Evolutionary conservation across 495 filamentous ascomycete genomes (phyloP).

Genomic region (Penicillium diatomitis): DNA sequence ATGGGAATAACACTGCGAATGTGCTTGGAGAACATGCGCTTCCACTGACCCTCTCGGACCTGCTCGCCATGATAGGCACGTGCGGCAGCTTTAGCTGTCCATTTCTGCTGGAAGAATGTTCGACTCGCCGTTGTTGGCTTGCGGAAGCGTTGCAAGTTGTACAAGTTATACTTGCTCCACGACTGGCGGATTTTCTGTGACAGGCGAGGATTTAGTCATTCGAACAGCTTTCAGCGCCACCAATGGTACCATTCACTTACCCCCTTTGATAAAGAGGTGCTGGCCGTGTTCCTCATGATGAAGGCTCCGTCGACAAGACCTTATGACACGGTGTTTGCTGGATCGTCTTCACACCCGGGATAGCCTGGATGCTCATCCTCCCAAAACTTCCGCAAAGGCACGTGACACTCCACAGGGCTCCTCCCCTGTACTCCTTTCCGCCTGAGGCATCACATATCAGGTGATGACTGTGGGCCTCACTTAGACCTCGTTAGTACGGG

Average conservation of each 20-base stretch:
- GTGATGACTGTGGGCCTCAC: too few species aligned
- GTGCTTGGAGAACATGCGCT: constrained; percentile 76
- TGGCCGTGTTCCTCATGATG: constrained; percentile 43
- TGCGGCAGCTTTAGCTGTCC: constrained; percentile 69
- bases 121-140: constrained; percentile 24
- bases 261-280: constrained; percentile 33
- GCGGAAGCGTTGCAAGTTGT: constrained; percentile 59
- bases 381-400: constrained; percentile 33
- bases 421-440: background rate
- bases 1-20: constrained; percentile 77
- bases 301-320: constrained; percentile 8
- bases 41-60: constrained; percentile 81
- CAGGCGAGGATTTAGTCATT: constrained; percentile 6
- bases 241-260: constrained; percentile 20
- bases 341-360: background rate
- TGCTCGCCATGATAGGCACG: constrained; percentile 93
- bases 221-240: background rate
- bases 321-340: constrained; percentile 1
- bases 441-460: background rate
- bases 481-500: too few species aligned
- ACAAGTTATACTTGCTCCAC: constrained; percentile 97
- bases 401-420: constrained; percentile 14
- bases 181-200: constrained; percentile 83
- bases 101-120: constrained; percentile 98
- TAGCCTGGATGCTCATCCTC: constrained; percentile 5